Conservation (phyloP, 163 green algal genomes). For the Chlamydomonas reinhardtii region DNA sequence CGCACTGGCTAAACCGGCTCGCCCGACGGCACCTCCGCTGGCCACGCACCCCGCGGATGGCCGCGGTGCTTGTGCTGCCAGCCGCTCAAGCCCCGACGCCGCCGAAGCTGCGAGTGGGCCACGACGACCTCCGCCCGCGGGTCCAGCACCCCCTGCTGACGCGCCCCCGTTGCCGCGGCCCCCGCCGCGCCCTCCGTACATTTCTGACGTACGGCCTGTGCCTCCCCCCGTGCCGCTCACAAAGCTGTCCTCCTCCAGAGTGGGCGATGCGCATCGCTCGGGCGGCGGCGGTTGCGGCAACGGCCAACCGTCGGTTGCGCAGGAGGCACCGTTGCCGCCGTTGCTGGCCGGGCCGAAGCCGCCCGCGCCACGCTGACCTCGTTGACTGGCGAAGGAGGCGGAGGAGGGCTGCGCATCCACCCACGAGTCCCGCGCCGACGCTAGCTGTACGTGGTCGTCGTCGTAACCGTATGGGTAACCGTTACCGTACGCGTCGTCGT, state of each 20-base stretch:
- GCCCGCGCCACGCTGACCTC: neutral
- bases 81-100: too few relatives aligned
- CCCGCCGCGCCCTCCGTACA: too few relatives aligned
- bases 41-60: too few relatives aligned
- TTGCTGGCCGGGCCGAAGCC: neutral
- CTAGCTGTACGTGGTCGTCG: neutral
- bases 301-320: neutral
- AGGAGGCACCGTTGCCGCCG: neutral
- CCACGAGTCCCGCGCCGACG: neutral
- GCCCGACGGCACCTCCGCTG: too few relatives aligned
- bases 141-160: too few relatives aligned
- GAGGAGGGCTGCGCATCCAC: neutral
- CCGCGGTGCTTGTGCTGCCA: too few relatives aligned
- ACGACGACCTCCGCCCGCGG: too few relatives aligned
- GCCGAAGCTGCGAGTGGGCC: too few relatives aligned
- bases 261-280: slow-evolving; percentile 7
- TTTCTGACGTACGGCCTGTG: too few relatives aligned
- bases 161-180: too few relatives aligned
- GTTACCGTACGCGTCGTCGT: neutral
- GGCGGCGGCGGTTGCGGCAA: slow-evolving; percentile 20
- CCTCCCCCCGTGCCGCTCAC: too few relatives aligned
- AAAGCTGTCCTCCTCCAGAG: neutral
- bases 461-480: neutral
- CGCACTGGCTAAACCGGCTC: too few relatives aligned
- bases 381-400: neutral